Evolutionary conservation across 2,329 filamentous ascomycete species (phyloP), one percentile per base, ranked within the genome.

Genomic region (Calycina marina): DNA sequence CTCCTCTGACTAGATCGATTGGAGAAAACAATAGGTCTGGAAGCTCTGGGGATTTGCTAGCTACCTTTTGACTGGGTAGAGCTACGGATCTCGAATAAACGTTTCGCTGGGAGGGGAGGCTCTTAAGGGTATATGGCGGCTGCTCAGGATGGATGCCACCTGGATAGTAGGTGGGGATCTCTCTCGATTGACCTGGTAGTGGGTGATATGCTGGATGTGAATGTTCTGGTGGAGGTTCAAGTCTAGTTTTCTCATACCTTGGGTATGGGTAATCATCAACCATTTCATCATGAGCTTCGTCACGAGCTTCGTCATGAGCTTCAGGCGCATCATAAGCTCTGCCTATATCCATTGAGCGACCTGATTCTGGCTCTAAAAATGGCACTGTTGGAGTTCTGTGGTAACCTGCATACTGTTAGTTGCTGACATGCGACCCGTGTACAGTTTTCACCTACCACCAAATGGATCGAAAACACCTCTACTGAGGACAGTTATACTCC

Each of bases 181-280:
- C 14, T 6, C 18, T 14, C n/a, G 30, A 24, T 25, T n/a, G 20
- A 16, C 11, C 18, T 25, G n/a, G 20, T 25, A 16, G 9, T 14
- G 20, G 30, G 14, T 32, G 30, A n/a, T 32, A 25, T 22, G 30
- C 30, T 2, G 30, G 30, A 14, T 32, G 30, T 12, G 16, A 14
- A 16, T 32, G 12, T 9, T 12, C 30, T 14, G 30, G 30, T 25
- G 30, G 30, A n/a, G 30, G n/a, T 14, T 13, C n/a, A 6, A 32
- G 12, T 8, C 18, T 11, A 12, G 9, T 12, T 15, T 32, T 32
- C 20, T 32, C 30, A 6, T 22, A 4, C 9, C 17, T 24, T 25
- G 30, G 30, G 20, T 25, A n/a, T 4, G 13, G 30, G 12, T 13
- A 13, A 25, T 32, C 30, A 10, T 10, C 8, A 6, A 15, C 8